phyloP scores from a whole-genome alignment of 2,329 filamentous ascomycete genomes.

The Leptographium wingfieldii region DNA sequence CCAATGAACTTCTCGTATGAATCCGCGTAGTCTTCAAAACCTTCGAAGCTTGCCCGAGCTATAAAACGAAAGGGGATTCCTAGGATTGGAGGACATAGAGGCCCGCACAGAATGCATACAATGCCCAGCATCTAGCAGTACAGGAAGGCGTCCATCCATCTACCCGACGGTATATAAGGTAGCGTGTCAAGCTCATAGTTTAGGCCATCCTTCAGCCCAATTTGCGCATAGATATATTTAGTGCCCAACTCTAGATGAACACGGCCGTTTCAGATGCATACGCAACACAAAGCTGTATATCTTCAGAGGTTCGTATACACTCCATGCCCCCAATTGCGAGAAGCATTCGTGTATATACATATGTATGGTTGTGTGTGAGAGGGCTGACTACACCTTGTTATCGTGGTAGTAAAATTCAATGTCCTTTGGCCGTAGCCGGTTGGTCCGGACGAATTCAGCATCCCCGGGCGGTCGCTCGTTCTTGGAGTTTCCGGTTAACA shows the following conservation, averaged over 20 bases:
- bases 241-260: not conserved
- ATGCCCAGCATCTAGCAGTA: too few relatives aligned
- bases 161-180: too few relatives aligned
- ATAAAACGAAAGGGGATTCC: too few relatives aligned
- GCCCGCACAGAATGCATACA: too few relatives aligned
- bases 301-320: not conserved
- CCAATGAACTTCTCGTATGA: too few relatives aligned
- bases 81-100: too few relatives aligned
- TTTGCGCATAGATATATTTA: not conserved
- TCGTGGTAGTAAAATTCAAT: slow-evolving; percentile 95
- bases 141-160: too few relatives aligned
- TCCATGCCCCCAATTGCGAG: not conserved
- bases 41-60: too few relatives aligned
- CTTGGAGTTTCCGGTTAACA: slow-evolving; percentile 90
- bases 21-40: too few relatives aligned
- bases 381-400: slow-evolving; percentile 50
- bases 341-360: not conserved
- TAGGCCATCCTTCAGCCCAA: too few relatives aligned
- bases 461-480: slow-evolving; percentile 85
- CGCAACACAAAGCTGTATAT: not conserved
- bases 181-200: too few relatives aligned
- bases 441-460: slow-evolving; percentile 73
- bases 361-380: not conserved
- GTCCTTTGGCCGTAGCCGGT: slow-evolving; percentile 68
- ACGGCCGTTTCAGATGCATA: not conserved